phyloP scores from a whole-genome alignment of 345 rosid species.

The Gossypium arboreum region DNA sequence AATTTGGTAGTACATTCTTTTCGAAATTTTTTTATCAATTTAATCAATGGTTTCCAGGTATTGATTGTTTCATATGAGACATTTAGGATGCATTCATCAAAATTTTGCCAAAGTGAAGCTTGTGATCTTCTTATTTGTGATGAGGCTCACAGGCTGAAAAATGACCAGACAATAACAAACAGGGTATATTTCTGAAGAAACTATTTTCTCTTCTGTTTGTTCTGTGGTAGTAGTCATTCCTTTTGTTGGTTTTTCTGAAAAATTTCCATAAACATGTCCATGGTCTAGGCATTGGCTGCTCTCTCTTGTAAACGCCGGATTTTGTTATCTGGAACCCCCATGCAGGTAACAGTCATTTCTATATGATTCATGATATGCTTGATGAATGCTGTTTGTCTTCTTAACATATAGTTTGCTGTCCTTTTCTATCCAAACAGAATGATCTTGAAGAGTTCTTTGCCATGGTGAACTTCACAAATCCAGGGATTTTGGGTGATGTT shows the following conservation, averaged over 20 bases:
- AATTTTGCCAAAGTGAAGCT: constrained; percentile 65
- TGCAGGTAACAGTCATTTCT: constrained; percentile 61
- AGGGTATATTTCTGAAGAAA: constrained; percentile 50
- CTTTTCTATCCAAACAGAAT: constrained; percentile 51
- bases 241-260: constrained; percentile 8
- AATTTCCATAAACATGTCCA: constrained; percentile 18
- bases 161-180: constrained; percentile 92
- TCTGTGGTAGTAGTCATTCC: background rate
- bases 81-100: constrained; percentile 91
- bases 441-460: constrained; percentile 98
- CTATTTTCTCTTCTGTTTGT: constrained; percentile 14
- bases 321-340: constrained; percentile 95
- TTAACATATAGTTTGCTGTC: constrained; percentile 12
- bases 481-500: constrained; percentile 84
- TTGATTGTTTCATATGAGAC: constrained; percentile 96
- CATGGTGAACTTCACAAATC: constrained; percentile 98
- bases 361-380: constrained; percentile 14
- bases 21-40: constrained; percentile 21
- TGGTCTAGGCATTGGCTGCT: constrained; percentile 80
- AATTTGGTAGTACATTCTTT: constrained; percentile 19
- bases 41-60: constrained; percentile 43
- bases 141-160: constrained; percentile 98
- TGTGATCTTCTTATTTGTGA: constrained; percentile 97
- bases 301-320: constrained; percentile 86
- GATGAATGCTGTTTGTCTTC: constrained; percentile 9